A percentile compares a stretch with the other conserved stretches of the same genome.
These are phyloP conservation scores for Hansenula sp. DNA, from an alignment of 1,139 yeast species.

Conservation along the genomic window DNA sequence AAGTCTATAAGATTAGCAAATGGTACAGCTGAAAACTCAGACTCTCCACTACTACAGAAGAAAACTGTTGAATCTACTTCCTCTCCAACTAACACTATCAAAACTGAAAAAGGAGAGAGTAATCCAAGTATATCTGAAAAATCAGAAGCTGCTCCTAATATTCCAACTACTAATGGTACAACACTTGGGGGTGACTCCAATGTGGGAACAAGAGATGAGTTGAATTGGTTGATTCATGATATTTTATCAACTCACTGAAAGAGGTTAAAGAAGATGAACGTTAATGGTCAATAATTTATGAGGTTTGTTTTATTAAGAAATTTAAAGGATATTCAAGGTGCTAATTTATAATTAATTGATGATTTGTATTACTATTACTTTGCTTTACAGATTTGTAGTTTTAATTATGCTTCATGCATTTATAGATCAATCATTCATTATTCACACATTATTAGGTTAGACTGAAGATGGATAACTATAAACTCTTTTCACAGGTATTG, in stretches of 20 bases:
- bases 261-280: neutral
- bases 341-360: neutral
- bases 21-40: neutral
- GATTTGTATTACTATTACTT: neutral
- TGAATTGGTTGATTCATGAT: constrained; percentile 70
- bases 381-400: neutral
- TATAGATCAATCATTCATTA: neutral
- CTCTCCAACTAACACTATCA: neutral
- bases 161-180: neutral
- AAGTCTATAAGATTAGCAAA: constrained; percentile 4
- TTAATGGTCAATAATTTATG: neutral
- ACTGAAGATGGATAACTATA: constrained; percentile 4
- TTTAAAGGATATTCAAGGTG: neutral
- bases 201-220: constrained; percentile 63
- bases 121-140: neutral
- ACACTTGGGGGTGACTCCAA: constrained; percentile 22
- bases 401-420: neutral
- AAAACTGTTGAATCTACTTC: neutral
- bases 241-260: constrained; percentile 24
- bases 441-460: too few relatives aligned
- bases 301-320: too few relatives aligned
- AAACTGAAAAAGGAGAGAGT: neutral
- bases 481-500: constrained; percentile 22
- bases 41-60: constrained; percentile 5
- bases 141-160: neutral